phyloP scores from a whole-genome alignment of 306 rosid genomes.

The Vicia faba region DNA sequence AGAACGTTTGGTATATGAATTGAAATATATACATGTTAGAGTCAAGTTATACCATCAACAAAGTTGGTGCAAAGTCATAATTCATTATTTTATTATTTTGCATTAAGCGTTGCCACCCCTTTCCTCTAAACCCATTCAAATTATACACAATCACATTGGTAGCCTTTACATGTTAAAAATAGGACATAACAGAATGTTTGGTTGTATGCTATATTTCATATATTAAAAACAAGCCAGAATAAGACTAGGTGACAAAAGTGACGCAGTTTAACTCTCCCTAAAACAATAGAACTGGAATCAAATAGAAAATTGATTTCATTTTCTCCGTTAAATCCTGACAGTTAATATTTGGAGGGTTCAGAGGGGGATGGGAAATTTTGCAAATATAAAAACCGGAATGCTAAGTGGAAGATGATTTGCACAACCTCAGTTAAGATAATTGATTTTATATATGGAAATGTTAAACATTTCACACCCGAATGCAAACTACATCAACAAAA shows the following conservation, averaged over 20 bases:
- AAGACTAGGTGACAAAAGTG: neutral
- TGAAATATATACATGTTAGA: slow-evolving; percentile 1
- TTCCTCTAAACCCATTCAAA: slow-evolving; percentile 2
- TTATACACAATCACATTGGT: neutral
- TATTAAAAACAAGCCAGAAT: neutral
- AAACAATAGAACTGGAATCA: neutral
- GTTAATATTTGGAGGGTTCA: neutral
- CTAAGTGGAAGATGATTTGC: neutral
- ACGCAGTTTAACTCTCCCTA: neutral
- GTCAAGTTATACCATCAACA: slow-evolving; percentile 28
- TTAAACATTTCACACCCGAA: no score
- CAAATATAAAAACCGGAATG: slow-evolving; percentile 2
- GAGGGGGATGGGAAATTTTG: neutral
- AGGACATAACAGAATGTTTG: neutral
- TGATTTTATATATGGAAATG: no score
- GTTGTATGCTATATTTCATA: slow-evolving; percentile 8
- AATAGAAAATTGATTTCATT: neutral
- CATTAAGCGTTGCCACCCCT: slow-evolving; percentile 2
- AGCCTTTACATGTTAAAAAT: neutral
- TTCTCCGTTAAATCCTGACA: neutral
- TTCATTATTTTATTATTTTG: neutral
- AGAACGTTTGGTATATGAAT: slow-evolving; percentile 18
- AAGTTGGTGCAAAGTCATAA: slow-evolving; percentile 34
- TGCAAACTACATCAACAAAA: no score
- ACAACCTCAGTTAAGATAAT: neutral